These are phyloP conservation scores for Aspergillus ustus DNA, from an alignment of 2,329 filamentous ascomycete genomes.

Conservation along the genomic window DNA sequence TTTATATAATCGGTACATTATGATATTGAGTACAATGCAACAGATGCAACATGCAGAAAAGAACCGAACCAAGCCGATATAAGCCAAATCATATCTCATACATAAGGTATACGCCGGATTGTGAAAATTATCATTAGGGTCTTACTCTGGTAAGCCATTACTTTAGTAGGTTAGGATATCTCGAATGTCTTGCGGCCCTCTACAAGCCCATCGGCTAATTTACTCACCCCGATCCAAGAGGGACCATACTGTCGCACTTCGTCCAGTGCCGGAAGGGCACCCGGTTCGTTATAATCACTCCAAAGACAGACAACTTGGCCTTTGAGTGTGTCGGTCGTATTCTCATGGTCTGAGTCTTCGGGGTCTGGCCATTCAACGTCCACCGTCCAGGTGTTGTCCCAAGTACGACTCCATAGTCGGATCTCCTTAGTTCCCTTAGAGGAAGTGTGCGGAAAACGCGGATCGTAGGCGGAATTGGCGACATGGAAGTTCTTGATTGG, in stretches of 20 bases:
- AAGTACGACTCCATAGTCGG: conserved; percentile 81
- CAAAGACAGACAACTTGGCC: conserved; percentile 79
- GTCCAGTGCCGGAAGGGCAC: conserved; percentile 79
- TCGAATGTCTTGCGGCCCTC: conserved; percentile 75
- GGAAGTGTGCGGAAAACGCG: conserved; percentile 69
- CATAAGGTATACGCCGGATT: background rate
- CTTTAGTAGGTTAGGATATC: conserved; percentile 33
- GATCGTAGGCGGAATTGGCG: conserved; percentile 61
- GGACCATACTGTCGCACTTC: conserved; percentile 79
- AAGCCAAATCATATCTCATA: conserved; percentile 5
- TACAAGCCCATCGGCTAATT: conserved; percentile 76
- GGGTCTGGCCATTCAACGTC: conserved; percentile 65
- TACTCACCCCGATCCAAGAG: conserved; percentile 77
- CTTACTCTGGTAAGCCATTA: background rate
- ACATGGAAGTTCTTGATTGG: conserved; percentile 70
- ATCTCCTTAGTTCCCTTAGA: conserved; percentile 69
- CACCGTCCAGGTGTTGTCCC: conserved; percentile 76
- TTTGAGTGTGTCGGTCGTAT: conserved; percentile 45
- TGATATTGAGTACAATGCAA: background rate
- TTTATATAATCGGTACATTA: background rate
- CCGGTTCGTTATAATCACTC: conserved; percentile 78
- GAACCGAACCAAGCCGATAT: background rate
- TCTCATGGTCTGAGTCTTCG: conserved; percentile 33
- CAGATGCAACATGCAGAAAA: background rate
- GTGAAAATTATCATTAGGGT: background rate